Conservation (phyloP, 371 early-diverging fungal species). For the Mucor racemosus region DNA sequence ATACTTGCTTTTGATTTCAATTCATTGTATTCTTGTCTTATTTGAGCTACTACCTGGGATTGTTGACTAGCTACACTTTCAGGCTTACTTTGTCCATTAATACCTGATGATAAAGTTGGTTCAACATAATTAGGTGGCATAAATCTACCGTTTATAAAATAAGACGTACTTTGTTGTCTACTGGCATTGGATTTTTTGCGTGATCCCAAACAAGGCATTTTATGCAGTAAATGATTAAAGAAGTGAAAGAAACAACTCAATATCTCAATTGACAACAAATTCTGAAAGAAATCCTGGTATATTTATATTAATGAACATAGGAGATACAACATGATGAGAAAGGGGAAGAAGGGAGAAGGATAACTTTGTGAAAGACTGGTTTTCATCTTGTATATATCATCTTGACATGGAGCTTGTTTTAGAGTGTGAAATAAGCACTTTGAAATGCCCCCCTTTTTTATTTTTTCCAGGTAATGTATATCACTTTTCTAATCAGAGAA, state of each 20-base stretch:
- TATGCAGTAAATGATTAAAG: not conserved
- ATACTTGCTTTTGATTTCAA: constrained; percentile 42
- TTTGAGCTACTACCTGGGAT: constrained; percentile 33
- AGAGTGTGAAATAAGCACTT: too few relatives aligned
- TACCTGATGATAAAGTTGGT: constrained; percentile 3
- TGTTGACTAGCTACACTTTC: constrained; percentile 18
- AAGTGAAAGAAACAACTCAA: not conserved
- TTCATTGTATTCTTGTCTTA: constrained; percentile 48
- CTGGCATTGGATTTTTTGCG: constrained; percentile 21
- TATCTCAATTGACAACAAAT: too few relatives aligned
- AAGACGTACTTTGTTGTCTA: constrained; percentile 8
- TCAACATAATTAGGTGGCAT: constrained; percentile 7
- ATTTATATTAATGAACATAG: too few relatives aligned
- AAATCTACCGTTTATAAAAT: not conserved
- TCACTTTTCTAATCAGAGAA: not conserved
- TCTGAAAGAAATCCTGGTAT: too few relatives aligned
- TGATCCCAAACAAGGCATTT: constrained; percentile 32
- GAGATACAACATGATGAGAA: too few relatives aligned
- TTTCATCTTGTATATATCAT: too few relatives aligned
- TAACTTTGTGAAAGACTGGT: not conserved
- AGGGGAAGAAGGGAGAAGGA: not conserved
- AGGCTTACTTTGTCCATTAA: not conserved
- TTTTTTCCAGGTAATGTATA: not conserved
- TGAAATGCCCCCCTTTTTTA: not conserved
- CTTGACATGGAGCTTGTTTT: too few relatives aligned